Conservation (phyloP, 164 flowering plant species). For the Umbellularia californica region DNA sequence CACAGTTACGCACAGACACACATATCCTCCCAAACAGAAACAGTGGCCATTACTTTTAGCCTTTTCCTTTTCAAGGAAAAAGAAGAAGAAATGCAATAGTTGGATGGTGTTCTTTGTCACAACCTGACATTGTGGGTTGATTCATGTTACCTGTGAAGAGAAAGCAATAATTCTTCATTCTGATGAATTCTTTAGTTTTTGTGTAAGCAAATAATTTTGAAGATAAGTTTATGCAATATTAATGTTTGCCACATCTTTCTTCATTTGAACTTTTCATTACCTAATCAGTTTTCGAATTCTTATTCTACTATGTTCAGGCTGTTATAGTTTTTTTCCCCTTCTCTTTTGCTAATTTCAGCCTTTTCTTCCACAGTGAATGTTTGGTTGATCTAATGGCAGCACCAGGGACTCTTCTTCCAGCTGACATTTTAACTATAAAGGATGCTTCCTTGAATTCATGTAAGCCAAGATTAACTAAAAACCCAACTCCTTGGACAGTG, state of each 20-base stretch:
- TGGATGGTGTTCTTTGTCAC: too few species aligned
- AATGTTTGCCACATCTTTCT: not conserved
- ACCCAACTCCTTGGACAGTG: slow-evolving; percentile 29
- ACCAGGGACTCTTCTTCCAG: slow-evolving; percentile 97
- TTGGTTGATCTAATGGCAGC: slow-evolving; percentile 99
- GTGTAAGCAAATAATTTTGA: not conserved
- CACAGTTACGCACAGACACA: too few species aligned
- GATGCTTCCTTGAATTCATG: slow-evolving; percentile 44
- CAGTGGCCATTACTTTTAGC: too few species aligned
- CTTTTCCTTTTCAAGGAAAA: too few species aligned
- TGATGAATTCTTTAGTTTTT: not conserved
- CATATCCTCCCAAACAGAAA: too few species aligned
- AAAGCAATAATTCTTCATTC: not conserved
- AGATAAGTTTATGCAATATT: not conserved
- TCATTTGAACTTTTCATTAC: not conserved
- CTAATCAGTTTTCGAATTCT: not conserved
- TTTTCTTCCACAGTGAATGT: slow-evolving; percentile 65
- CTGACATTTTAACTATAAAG: slow-evolving; percentile 61
- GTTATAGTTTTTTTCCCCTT: not conserved
- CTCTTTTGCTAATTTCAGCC: slow-evolving; percentile 8
- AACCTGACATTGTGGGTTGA: too few species aligned
- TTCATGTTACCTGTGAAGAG: too few species aligned
- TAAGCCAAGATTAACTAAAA: slow-evolving; percentile 35
- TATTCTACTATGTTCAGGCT: not conserved
- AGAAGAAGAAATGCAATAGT: too few species aligned